Evolutionary conservation across 192 early-diverging fungal genomes (phyloP), one percentile per base, ranked within the genome.

Genomic region (Kickxella alabastrina): DNA sequence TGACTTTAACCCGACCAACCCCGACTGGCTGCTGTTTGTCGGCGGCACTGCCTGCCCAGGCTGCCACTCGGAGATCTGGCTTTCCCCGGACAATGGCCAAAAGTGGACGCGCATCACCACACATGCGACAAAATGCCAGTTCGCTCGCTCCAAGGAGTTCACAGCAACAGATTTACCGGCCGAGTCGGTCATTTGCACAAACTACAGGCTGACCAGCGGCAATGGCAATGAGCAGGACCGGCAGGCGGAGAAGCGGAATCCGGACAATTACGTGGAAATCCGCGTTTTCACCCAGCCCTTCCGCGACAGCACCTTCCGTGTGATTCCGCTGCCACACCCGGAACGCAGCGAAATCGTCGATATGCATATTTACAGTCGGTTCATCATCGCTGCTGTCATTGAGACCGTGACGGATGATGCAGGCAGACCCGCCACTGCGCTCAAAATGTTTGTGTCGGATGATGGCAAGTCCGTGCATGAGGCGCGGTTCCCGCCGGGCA

Each of bases 11-110:
- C 90, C 93, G 2, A 69, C 68, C 8, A 80, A 97, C 51, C 64
- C 81, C 6, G 92, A 97, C 59, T 97, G 91, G 89, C 75, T 93
- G 39, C 64, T 93, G 6, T 92, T 85, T 78, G 68, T 92, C 6
- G 89, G 84, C 19, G 83, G 87, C 28, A 79, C 64, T 9, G 18
- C 46, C 3, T 67, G 70, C 14, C 55, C 67, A 6, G 58, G 60
- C 17, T 91, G 87, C 64, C 83, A 86, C 68, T 86, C 92, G 3
- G 73, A 80, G 50, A 82, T 85, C 27, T 91, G 79, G 57, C 66
- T 82, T 28, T 88, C 90, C 18, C 63, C 78, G 22, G 80, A 93
- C 52, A 76, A 85, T 50, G 91, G 91, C 21, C 65, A 67, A 21
- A 65, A 54, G 14, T 97, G 92, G 92, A 75, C 62, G 27, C 61